Evolutionary conservation across 768 basidiomycete species (phyloP), one percentile per base, ranked within the genome.

Genomic region (Mrakia hoshinonis): DNA sequence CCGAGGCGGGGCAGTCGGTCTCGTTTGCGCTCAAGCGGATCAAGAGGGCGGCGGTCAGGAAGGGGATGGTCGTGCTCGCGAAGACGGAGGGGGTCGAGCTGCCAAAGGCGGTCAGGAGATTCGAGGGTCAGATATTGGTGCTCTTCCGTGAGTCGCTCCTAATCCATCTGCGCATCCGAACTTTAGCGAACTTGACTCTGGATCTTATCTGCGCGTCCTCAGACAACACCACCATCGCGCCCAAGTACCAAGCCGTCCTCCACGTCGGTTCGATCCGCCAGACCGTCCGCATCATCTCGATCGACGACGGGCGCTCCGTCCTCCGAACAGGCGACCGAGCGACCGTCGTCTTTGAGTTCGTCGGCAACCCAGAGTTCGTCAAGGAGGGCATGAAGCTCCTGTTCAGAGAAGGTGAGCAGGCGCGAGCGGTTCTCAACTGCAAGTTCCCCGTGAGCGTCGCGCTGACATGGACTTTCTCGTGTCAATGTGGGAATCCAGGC

Each of bases 1-100:
- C 91, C 0, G 94, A 97, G 76, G 96, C 96, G 7, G 96, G 96
- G 2, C 96, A 99, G 81, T 91, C 90, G 63, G 93, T 99, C 24
- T 90, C 91, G 10, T 77, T 96, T 67, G 96, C 95, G 4, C 80
- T 99, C 36, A 99, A 98, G 82, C 85, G 91, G 55, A 87, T 96
- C 71, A 84, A 89, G 68, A 82, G 91, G 67, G 84, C 86, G 10
- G 85, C 87, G 26, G 87, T 97, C 11, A 83, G 95, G 72, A 98
- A 97, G 80, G 95, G 94, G 15, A 94, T 95, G 94, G 91, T 96
- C 3, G 81, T 97, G 54, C 87, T 93, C 0, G 86, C 86, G 69
- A 91, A 88, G 79, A 85, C 86, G 2, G 92, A 95, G 13, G 81
- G 84, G 82, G 89, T 90, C 89, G 75, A 67, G 80, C 73, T 55